Base-by-base conservation (phyloP, 805 yeast genomes). In the Lachancea thermotolerans region DNA sequence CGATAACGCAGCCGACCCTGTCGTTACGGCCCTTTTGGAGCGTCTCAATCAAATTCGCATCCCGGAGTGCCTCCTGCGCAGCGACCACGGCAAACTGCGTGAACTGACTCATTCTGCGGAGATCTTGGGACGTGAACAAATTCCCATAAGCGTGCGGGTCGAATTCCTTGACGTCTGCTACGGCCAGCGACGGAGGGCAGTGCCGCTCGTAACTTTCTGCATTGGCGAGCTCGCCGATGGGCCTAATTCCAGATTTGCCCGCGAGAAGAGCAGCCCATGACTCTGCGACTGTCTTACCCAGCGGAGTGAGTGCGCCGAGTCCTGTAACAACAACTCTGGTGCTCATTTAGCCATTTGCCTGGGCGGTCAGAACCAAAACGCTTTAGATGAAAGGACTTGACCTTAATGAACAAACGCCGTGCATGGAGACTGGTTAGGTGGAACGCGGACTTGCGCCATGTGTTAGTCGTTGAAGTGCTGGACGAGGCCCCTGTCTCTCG, bases 251-350 rank as follows among this genome's bases (percentile, higher is more conserved):
- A 14, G 83, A 74, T 46, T 72, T 61, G 0, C 77, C 71, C 0
- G 65, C 65, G 1, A 84, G 55, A 5, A 85, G 61, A 14, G 68
- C 69, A 2, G 59, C 41, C 90, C 91, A 85, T 3, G 78, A 65
- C 11, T 60, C 62, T 12, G 56, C 55, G 3, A 71, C 74, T 0
- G 89, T 90, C 5, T 79, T 79, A 0, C 97, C 98, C 2, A 93
- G 66, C 0, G 99, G 99, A 0, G 93, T 78, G 1, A 90, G 77
- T 25, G 85, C 66, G 0, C 98, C 98, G 7, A 93, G 60, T 0
- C 99, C 99, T 0, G 99, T 93, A 1, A 91, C 82, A 1, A 91
- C 97, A 0, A 91, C 95, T 64, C 96, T 68, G 47, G 70, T 63
- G 27, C 40, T 34, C 43, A 44, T 39, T 9, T 21, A 21, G 25